Base-by-base conservation (phyloP, 2,329 filamentous ascomycete species). In the Macrophomina tecta region DNA sequence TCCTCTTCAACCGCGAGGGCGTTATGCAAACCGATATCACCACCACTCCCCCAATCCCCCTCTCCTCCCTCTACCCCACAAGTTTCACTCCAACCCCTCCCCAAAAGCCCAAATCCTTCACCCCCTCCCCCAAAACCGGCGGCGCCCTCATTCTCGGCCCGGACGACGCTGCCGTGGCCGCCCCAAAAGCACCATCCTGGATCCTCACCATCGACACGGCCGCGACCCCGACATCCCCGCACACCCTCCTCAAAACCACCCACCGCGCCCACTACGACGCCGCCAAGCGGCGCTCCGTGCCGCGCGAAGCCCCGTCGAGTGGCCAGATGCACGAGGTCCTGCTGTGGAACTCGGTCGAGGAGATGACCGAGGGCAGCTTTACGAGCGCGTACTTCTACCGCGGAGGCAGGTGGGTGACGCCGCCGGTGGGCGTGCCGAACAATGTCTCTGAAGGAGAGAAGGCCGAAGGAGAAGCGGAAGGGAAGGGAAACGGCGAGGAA, bases 241-340 rank as follows among this genome's bases (percentile, higher is more conserved):
- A 90, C 74, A 97, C 94, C 0, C 89, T 90, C 67, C 91, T 91
- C 81, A 98, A 99, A 78, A 98, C 94, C 0, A 95, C 91, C 0
- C 82, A 85, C 56, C 87, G 94, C 14, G 80, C 82, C 9, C 83
- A 89, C 75, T 98, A 98, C 77, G 87, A 91, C 53, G 81, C 80
- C 2, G 91, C 93, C 1, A 87, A 93, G 8, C 74, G 80, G 32
- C 85, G 91, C 14, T 86, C 85, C 0, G 87, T 94, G 56, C 72
- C 82, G 69, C 70, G 69, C 74, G 67, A 76, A 80, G 69, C 51
- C 79, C 77, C 8, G 74, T 71, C 65, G 56, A 79, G 0, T 23
- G 38, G 51, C 45, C 51, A 18, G 14, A 12, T 48, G 11, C 65
- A 67, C 62, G 94, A 98, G 76, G 91, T 97, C 4, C 82, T 98